Percentiles rank a stretch among this genome's conserved stretches.
Conservation (phyloP, 2,329 filamentous ascomycete genomes). For the Aspergillus japonicus region DNA sequence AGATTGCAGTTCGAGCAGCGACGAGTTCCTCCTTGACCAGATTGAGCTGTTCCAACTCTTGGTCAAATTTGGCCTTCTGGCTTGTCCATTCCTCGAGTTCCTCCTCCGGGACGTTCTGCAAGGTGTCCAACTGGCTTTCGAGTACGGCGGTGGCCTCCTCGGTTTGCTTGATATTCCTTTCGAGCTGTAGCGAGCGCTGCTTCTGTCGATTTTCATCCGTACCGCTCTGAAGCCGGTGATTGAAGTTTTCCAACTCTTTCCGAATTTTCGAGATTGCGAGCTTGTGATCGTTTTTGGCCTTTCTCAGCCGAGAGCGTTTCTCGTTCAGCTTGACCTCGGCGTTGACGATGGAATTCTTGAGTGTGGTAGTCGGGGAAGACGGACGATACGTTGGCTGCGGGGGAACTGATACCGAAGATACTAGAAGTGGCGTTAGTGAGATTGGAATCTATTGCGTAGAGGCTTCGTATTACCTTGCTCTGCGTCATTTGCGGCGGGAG, state of each 20-base stretch:
- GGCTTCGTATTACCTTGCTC: conserved; percentile 52
- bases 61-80: conserved; percentile 56
- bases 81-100: conserved; percentile 53
- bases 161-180: conserved; percentile 62
- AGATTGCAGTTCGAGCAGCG: conserved; percentile 50
- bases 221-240: conserved; percentile 57
- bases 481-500: conserved; percentile 57
- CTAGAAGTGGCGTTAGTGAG: conserved; percentile 18
- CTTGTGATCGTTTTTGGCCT: conserved; percentile 62
- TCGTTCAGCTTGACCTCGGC: conserved; percentile 62
- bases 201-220: conserved; percentile 62
- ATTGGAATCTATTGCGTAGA: background rate
- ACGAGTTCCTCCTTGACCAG: conserved; percentile 52
- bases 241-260: conserved; percentile 61
- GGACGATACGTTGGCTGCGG: conserved; percentile 60
- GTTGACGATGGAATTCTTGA: conserved; percentile 64
- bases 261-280: conserved; percentile 56
- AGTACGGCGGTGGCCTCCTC: conserved; percentile 60
- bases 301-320: conserved; percentile 57
- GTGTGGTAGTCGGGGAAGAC: conserved; percentile 63
- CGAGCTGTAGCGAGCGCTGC: conserved; percentile 61
- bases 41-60: conserved; percentile 53
- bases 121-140: conserved; percentile 52
- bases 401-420: conserved; percentile 46
- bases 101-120: conserved; percentile 58